These are phyloP conservation scores for Aspergillus mulundensis DNA, from an alignment of 495 filamentous ascomycete genomes.

Conservation along the genomic window DNA sequence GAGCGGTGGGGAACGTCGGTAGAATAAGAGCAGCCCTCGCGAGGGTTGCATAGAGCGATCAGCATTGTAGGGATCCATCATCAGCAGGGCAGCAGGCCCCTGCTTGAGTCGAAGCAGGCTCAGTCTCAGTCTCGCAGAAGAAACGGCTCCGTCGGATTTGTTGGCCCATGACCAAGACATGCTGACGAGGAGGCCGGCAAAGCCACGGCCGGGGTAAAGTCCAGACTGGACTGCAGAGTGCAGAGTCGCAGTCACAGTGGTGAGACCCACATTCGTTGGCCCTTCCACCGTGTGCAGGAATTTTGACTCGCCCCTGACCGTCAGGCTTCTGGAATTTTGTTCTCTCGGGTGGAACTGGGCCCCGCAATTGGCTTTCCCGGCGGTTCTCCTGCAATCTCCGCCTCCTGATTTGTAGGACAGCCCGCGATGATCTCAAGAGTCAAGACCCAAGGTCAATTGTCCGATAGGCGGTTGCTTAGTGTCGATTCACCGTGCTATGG, in stretches of 20 bases:
- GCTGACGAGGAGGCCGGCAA: background rate
- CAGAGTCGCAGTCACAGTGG: background rate
- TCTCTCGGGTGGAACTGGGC: conserved; percentile 14
- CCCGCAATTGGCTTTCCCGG: conserved; percentile 22
- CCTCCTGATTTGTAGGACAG: conserved; percentile 26
- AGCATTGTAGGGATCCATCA: background rate
- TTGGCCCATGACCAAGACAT: background rate
- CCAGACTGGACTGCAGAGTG: background rate
- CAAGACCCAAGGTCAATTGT: conserved; percentile 17
- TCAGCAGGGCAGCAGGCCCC: background rate
- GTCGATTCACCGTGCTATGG: conserved; percentile 18
- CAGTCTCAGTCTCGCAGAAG: too few relatives aligned
- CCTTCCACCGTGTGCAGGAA: background rate
- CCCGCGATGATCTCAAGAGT: conserved; percentile 23
- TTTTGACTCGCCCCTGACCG: conserved; percentile 19
- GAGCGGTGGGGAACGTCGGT: too few relatives aligned
- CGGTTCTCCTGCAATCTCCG: conserved; percentile 23
- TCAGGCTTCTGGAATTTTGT: conserved; percentile 24
- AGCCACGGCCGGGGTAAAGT: too few relatives aligned
- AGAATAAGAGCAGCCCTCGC: too few relatives aligned
- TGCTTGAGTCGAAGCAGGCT: background rate
- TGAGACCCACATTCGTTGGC: conserved; percentile 7
- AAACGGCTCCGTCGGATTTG: background rate
- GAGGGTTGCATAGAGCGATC: conserved; percentile 3
- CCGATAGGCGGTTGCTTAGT: conserved; percentile 22